phyloP scores from a whole-genome alignment of 2,329 filamentous ascomycete genomes.

The Mycosphaerella sp. region DNA sequence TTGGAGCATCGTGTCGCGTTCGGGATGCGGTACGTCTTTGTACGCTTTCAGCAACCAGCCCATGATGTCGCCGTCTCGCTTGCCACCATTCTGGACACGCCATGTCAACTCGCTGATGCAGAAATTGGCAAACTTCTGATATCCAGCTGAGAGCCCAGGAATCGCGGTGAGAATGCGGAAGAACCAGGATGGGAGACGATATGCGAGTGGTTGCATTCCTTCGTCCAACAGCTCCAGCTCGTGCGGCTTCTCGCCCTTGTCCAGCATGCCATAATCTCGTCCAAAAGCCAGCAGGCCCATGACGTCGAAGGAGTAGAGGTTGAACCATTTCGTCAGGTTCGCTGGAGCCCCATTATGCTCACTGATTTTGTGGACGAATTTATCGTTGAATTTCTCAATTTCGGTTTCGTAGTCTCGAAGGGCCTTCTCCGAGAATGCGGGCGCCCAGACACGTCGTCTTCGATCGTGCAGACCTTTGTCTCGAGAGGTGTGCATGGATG shows the following conservation, averaged over 20 bases:
- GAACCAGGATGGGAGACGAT: conserved; percentile 33
- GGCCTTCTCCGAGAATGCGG: conserved; percentile 39
- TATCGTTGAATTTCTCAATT: conserved; percentile 35
- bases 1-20: conserved; percentile 29
- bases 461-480: conserved; percentile 36
- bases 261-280: conserved; percentile 38
- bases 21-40: conserved; percentile 26
- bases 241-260: conserved; percentile 32
- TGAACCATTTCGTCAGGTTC: conserved; percentile 39
- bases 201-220: conserved; percentile 31
- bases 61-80: conserved; percentile 29
- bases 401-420: conserved; percentile 40
- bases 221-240: conserved; percentile 37
- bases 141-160: conserved; percentile 34
- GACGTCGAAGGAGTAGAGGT: conserved; percentile 43
- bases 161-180: conserved; percentile 34
- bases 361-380: conserved; percentile 33
- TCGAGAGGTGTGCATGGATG: conserved; percentile 38
- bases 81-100: conserved; percentile 30
- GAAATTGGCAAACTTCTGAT: conserved; percentile 36
- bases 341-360: conserved; percentile 30
- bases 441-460: conserved; percentile 40
- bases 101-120: conserved; percentile 34
- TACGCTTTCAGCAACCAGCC: conserved; percentile 32
- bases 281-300: conserved; percentile 44